These are phyloP conservation scores for Trichomonas gallinae DNA, from an alignment of 208 protist genomes.

Conservation along the genomic window DNA sequence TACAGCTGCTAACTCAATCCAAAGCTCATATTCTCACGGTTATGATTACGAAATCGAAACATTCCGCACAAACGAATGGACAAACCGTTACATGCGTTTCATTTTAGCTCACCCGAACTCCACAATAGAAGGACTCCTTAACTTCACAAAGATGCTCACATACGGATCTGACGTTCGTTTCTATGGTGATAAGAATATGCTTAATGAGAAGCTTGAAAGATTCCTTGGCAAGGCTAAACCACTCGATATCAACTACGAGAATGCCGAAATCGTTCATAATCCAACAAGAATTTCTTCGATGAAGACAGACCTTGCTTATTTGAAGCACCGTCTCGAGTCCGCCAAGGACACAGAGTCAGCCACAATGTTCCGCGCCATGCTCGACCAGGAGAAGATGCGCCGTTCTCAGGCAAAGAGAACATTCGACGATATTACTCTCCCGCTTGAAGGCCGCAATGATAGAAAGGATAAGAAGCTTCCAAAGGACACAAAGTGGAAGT, in stretches of 20 bases:
- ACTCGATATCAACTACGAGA: background rate
- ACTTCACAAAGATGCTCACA: background rate
- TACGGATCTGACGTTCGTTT: background rate
- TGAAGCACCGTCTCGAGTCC: background rate
- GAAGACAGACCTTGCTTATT: background rate
- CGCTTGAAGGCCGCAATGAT: background rate
- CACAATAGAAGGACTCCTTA: background rate
- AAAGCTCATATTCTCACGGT: background rate
- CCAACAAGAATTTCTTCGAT: background rate
- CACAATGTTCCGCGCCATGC: background rate
- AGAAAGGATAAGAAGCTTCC: no score
- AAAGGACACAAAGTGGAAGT: background rate
- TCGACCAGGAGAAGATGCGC: background rate
- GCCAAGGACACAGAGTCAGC: background rate
- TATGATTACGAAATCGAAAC: background rate
- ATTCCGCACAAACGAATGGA: background rate
- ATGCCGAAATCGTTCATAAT: background rate
- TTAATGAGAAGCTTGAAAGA: background rate
- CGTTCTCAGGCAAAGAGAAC: background rate
- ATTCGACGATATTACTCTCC: background rate
- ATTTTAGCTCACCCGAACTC: background rate
- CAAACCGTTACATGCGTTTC: background rate
- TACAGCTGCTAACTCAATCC: background rate
- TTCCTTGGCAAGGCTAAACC: background rate
- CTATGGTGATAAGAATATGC: background rate